phyloP scores from a whole-genome alignment of 805 yeast genomes.

The Myxozyma vanderwaltii region DNA sequence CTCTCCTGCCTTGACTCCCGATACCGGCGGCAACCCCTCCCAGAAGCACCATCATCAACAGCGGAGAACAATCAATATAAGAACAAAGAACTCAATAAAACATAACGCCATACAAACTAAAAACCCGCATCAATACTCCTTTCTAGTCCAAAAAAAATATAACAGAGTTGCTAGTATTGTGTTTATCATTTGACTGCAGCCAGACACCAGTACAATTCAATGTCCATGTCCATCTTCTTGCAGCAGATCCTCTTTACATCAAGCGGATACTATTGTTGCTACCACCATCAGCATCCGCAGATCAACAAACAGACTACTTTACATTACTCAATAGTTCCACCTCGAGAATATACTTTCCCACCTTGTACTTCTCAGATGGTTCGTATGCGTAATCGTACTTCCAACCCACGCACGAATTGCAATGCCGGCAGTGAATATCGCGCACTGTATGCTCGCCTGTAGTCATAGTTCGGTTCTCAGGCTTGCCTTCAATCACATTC shows the following conservation, averaged over 20 bases:
- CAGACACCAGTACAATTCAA: too few species aligned
- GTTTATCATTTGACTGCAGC: too few species aligned
- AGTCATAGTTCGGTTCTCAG: slow-evolving; percentile 53
- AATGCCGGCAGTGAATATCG: slow-evolving; percentile 59
- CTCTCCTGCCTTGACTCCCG: too few species aligned
- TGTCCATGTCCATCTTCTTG: too few species aligned
- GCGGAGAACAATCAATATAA: background rate
- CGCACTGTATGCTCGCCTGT: slow-evolving; percentile 63
- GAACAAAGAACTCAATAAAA: background rate
- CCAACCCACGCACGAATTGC: slow-evolving; percentile 63
- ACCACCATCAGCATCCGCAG: too few species aligned
- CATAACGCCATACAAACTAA: background rate
- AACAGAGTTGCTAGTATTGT: too few species aligned
- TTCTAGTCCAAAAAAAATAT: background rate
- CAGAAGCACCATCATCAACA: too few species aligned
- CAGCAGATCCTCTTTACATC: too few species aligned
- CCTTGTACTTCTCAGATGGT: slow-evolving; percentile 57
- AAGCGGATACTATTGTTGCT: too few species aligned
- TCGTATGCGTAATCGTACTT: slow-evolving; percentile 55
- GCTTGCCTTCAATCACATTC: slow-evolving; percentile 47
- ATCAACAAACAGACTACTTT: too few species aligned
- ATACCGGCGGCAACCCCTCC: too few species aligned
- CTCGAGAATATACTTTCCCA: slow-evolving; percentile 62
- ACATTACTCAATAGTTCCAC: slow-evolving; percentile 36
- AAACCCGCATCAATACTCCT: background rate